phyloP scores from a whole-genome alignment of 139 green algal species.

The Spirogloea muscicola region DNA sequence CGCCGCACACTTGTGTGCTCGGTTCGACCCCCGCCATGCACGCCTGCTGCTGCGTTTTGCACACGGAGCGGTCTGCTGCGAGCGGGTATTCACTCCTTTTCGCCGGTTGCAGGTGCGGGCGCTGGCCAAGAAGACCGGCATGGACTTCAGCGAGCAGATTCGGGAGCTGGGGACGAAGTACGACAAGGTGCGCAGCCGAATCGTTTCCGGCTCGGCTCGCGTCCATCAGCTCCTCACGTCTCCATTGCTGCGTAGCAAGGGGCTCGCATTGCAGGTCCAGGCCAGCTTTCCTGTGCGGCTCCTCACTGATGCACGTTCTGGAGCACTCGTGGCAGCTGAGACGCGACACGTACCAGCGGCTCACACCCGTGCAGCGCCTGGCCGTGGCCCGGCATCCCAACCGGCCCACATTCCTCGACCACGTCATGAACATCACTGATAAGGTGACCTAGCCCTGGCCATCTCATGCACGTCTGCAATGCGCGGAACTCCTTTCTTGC shows the following conservation, averaged over 20 bases:
- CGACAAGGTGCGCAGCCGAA: constrained; percentile 37
- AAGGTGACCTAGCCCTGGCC: constrained; percentile 58
- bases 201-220: neutral
- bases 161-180: constrained; percentile 41
- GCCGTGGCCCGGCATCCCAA: constrained; percentile 94
- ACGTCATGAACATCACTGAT: constrained; percentile 94
- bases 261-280: neutral
- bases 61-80: no score
- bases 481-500: no score
- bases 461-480: no score
- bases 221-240: neutral
- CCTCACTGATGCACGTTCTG: neutral
- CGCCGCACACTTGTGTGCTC: no score
- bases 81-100: no score
- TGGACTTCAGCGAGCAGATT: constrained; percentile 43
- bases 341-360: constrained; percentile 84
- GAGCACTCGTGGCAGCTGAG: constrained; percentile 88
- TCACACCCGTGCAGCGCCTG: constrained; percentile 87
- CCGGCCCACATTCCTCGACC: constrained; percentile 92
- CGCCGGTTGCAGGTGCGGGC: constrained; percentile 17
- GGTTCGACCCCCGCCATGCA: no score
- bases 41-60: no score
- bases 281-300: neutral
- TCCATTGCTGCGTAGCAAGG: neutral
- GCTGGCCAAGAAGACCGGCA: constrained; percentile 39